phyloP scores from a whole-genome alignment of 2,329 filamentous ascomycete species.

The Penicillium sp. region DNA sequence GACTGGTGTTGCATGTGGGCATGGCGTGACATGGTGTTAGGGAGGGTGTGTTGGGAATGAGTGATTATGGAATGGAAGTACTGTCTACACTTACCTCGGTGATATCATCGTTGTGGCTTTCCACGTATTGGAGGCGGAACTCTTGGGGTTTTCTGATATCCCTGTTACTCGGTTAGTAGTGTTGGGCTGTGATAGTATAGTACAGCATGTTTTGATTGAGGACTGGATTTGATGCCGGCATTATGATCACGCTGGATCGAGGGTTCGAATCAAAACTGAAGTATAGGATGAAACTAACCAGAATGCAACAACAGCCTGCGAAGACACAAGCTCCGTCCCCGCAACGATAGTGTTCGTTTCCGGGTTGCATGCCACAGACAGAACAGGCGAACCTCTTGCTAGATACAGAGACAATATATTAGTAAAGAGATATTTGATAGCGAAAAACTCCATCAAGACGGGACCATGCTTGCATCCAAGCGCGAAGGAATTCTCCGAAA shows the following conservation, averaged over 20 bases:
- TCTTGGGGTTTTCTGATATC: slow-evolving; percentile 43
- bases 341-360: slow-evolving; percentile 52
- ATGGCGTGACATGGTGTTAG: neutral
- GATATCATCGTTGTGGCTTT: slow-evolving; percentile 58
- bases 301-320: slow-evolving; percentile 43
- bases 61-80: slow-evolving; percentile 15
- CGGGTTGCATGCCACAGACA: slow-evolving; percentile 53
- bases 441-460: neutral
- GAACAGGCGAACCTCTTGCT: slow-evolving; percentile 53
- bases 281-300: slow-evolving; percentile 39
- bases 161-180: slow-evolving; percentile 37
- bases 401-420: slow-evolving; percentile 15
- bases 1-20: neutral
- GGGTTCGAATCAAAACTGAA: neutral
- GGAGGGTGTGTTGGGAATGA: neutral
- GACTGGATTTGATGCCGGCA: neutral
- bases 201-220: neutral
- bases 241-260: neutral
- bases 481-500: slow-evolving; percentile 18
- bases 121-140: slow-evolving; percentile 42
- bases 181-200: neutral
- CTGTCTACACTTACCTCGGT: slow-evolving; percentile 48
- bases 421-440: slow-evolving; percentile 7
- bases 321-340: slow-evolving; percentile 54
- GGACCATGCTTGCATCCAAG: slow-evolving; percentile 12